Percentiles rank a stretch among this genome's conserved stretches.
phyloP scores from a whole-genome alignment of 108 stramenopile genomes.

The Cyclotella kingstonii region DNA sequence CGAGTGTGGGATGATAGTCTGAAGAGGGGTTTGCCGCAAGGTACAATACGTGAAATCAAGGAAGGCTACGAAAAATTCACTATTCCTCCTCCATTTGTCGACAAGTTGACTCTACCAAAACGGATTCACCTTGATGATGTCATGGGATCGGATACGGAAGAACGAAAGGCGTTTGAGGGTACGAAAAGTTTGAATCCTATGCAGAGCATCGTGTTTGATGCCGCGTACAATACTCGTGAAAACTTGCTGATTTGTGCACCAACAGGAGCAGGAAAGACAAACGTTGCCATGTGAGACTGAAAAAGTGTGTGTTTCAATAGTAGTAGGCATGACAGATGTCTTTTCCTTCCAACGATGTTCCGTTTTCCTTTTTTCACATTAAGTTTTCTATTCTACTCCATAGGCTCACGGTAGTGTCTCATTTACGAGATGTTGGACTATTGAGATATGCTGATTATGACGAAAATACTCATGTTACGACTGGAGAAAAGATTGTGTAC shows the following conservation, averaged over 20 bases:
- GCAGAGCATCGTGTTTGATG: conserved; percentile 92
- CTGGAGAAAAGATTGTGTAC: conserved; percentile 89
- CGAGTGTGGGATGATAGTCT: conserved; percentile 41
- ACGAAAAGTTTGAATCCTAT: conserved; percentile 88
- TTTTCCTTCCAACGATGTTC: too few relatives aligned
- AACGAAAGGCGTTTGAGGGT: conserved; percentile 67
- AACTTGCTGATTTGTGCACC: conserved; percentile 98
- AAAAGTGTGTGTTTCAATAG: not conserved
- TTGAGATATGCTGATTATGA: conserved; percentile 32
- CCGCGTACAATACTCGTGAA: conserved; percentile 84
- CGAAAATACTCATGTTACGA: conserved; percentile 41
- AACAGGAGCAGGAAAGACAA: conserved; percentile 89
- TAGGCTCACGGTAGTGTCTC: conserved; percentile 72
- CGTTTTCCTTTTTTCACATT: too few relatives aligned
- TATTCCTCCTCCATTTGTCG: conserved; percentile 74
- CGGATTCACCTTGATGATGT: conserved; percentile 63
- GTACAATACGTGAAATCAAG: conserved; percentile 68
- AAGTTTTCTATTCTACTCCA: too few relatives aligned
- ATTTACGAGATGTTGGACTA: conserved; percentile 81
- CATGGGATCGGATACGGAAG: conserved; percentile 39
- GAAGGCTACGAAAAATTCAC: conserved; percentile 74
- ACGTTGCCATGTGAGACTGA: conserved; percentile 83
- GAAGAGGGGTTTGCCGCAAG: conserved; percentile 55
- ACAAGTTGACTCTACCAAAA: conserved; percentile 47
- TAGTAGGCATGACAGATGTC: not conserved